A percentile compares a stretch with the other conserved stretches of the same genome.
These are phyloP conservation scores for Eragrostis curvula DNA, from an alignment of 176 grass and related monocot genomes.

Conservation along the genomic window DNA sequence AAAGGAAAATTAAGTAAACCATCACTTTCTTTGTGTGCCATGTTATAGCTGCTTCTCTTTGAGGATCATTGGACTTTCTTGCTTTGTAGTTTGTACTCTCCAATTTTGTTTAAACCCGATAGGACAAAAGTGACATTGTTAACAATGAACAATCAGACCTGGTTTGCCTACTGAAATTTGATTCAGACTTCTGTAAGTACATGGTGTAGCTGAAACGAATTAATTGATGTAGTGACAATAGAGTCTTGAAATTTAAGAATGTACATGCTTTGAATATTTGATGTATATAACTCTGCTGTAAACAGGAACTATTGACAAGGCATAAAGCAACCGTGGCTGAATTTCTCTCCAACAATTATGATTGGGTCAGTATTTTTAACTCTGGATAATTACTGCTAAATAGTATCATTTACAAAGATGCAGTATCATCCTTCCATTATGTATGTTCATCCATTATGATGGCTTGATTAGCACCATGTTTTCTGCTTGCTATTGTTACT, in stretches of 20 bases:
- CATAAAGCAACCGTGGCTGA: slow-evolving; percentile 99
- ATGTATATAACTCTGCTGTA: slow-evolving; percentile 36
- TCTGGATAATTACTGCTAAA: slow-evolving; percentile 14
- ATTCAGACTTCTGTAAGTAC: background rate
- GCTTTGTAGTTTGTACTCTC: slow-evolving; percentile 15
- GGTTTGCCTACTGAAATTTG: background rate
- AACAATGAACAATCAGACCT: background rate
- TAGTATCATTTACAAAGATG: slow-evolving; percentile 34
- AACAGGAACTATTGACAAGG: slow-evolving; percentile 96
- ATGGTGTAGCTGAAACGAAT: background rate
- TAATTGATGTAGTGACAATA: background rate
- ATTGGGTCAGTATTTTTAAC: slow-evolving; percentile 73
- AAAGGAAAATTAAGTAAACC: background rate
- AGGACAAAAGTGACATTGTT: background rate
- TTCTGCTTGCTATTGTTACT: slow-evolving; percentile 24
- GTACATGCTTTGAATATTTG: slow-evolving; percentile 1
- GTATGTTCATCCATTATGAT: background rate
- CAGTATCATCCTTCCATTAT: background rate
- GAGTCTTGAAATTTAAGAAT: background rate
- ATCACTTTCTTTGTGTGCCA: slow-evolving; percentile 7
- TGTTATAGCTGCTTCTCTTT: background rate
- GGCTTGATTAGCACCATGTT: background rate
- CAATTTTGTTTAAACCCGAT: background rate
- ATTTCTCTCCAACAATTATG: slow-evolving; percentile 94
- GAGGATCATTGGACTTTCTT: slow-evolving; percentile 7